phyloP scores from a whole-genome alignment of 306 rosid genomes.

The Prunus dulcis region DNA sequence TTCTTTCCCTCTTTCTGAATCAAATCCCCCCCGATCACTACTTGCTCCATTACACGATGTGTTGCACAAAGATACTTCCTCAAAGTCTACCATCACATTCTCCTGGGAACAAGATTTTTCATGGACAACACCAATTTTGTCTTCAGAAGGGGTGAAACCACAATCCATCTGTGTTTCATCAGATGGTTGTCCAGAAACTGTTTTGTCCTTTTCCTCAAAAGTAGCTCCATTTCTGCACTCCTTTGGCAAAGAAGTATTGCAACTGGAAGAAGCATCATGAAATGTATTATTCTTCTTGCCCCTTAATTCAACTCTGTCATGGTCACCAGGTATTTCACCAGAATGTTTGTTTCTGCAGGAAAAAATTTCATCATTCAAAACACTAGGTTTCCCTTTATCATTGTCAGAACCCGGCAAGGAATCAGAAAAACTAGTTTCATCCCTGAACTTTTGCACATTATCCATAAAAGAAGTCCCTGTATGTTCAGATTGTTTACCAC shows the following conservation, averaged over 20 bases:
- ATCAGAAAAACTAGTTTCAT: conserved; percentile 5
- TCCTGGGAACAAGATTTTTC: conserved; percentile 14
- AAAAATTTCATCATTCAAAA: background rate
- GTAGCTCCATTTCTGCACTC: background rate
- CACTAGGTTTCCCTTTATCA: background rate
- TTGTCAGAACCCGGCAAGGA: conserved; percentile 4
- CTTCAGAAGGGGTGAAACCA: conserved; percentile 18
- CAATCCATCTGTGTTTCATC: conserved; percentile 4
- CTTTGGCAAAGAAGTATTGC: background rate
- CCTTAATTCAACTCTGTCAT: conserved; percentile 16
- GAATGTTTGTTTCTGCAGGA: conserved; percentile 3
- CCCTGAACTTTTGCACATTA: conserved; percentile 1
- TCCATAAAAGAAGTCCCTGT: conserved; percentile 3
- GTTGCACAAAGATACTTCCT: conserved; percentile 3
- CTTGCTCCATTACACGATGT: background rate
- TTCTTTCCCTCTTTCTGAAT: conserved; percentile 15
- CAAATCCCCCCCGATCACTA: background rate
- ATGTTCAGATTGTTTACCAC: conserved; percentile 24
- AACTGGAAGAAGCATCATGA: conserved; percentile 14
- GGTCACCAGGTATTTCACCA: conserved; percentile 9
- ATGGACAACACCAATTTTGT: conserved; percentile 3
- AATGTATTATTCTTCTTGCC: conserved; percentile 14
- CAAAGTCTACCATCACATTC: conserved; percentile 18
- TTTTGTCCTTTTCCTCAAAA: conserved; percentile 7
- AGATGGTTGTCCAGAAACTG: conserved; percentile 8